Evolutionary conservation across 495 filamentous ascomycete genomes (phyloP).

Genomic region (Trichoderma asperelloides): DNA sequence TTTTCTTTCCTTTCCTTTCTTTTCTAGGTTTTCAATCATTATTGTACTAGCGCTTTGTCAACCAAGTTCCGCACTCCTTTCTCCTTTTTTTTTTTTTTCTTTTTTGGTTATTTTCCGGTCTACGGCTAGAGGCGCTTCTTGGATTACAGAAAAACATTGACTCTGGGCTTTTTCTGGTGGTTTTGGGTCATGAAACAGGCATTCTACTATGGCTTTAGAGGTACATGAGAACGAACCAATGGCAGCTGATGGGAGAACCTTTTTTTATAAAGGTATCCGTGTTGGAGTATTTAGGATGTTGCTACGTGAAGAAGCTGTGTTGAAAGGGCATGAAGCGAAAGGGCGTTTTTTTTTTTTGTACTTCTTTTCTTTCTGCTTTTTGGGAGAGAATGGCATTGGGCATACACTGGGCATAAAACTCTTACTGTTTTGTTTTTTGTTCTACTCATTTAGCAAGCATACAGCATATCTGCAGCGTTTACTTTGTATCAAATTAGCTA

Average conservation of each 20-base stretch:
- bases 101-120: constrained; percentile 19
- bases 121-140: constrained; percentile 25
- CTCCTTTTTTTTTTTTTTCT: constrained; percentile 9
- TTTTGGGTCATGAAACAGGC: neutral
- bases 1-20: neutral
- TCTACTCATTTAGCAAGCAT: constrained; percentile 15
- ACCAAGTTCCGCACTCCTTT: constrained; percentile 7
- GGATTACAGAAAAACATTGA: neutral
- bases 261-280: neutral
- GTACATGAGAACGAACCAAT: neutral
- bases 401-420: constrained; percentile 1
- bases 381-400: neutral
- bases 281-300: neutral
- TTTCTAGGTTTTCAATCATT: neutral
- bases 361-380: no score
- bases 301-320: neutral
- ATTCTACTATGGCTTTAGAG: constrained; percentile 2
- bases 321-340: neutral
- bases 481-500: neutral
- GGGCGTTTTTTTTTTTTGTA: neutral
- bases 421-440: constrained; percentile 26
- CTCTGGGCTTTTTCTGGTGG: neutral
- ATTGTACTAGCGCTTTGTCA: neutral
- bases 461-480: constrained; percentile 6
- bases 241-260: neutral